phyloP scores from a whole-genome alignment of 306 rosid genomes.

The Cucurbita ficifolia region DNA sequence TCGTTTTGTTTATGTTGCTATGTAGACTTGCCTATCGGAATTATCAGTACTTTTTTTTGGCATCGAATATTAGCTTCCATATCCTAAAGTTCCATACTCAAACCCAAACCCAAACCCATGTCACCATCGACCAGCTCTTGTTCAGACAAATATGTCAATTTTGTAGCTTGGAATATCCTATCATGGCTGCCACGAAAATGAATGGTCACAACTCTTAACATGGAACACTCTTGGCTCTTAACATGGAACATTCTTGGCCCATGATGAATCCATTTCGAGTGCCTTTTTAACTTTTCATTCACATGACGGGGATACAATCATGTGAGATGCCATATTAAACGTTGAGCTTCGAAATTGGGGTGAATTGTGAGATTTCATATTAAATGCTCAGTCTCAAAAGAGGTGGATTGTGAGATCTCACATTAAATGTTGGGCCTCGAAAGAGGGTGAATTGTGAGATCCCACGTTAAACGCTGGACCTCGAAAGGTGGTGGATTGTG shows the following conservation, averaged over 20 bases:
- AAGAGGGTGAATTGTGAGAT: no score
- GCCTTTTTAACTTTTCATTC: background rate
- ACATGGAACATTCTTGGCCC: background rate
- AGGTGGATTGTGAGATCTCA: no score
- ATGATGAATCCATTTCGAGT: background rate
- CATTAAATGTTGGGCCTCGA: no score
- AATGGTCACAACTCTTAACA: background rate
- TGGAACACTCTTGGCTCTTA: background rate
- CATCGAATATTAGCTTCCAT: no score
- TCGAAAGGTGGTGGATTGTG: no score
- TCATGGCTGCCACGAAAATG: constrained; percentile 20
- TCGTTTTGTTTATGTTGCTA: background rate
- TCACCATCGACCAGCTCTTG: constrained; percentile 42
- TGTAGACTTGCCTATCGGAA: background rate
- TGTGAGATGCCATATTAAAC: no score
- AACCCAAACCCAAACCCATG: constrained; percentile 19
- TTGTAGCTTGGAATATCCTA: constrained; percentile 17
- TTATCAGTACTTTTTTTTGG: no score
- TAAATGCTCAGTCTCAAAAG: no score
- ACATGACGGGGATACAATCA: no score
- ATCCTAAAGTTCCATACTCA: background rate
- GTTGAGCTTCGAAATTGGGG: no score
- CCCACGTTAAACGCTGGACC: no score
- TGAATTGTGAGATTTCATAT: no score
- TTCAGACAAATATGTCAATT: constrained; percentile 18